Evolutionary conservation across 371 early-diverging fungal genomes (phyloP).

Genomic region (Mucor indicus): DNA sequence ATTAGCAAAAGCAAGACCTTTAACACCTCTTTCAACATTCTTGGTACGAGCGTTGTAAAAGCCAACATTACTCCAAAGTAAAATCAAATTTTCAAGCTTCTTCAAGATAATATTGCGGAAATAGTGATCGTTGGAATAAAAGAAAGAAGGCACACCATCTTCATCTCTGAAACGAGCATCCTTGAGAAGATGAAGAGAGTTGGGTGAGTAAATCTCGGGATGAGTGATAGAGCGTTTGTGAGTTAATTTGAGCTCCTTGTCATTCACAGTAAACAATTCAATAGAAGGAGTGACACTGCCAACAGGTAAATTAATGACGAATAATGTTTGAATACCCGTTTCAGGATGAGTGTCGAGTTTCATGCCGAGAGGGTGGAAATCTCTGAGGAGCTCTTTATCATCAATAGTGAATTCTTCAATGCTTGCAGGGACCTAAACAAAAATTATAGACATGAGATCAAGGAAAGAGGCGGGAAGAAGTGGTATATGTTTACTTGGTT

Average conservation of each 20-base stretch:
- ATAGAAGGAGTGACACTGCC: constrained; percentile 11
- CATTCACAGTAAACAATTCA: constrained; percentile 22
- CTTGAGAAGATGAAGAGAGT: constrained; percentile 25
- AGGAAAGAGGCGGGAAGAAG: neutral
- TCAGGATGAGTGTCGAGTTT: constrained; percentile 13
- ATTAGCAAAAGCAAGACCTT: constrained; percentile 34
- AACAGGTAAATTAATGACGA: constrained; percentile 25
- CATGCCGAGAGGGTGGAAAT: constrained; percentile 26
- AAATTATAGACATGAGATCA: neutral
- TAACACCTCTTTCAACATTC: constrained; percentile 16
- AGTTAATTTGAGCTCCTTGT: neutral
- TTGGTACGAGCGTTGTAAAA: constrained; percentile 35
- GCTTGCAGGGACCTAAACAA: constrained; percentile 3
- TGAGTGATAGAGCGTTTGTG: constrained; percentile 25
- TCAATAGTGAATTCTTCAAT: constrained; percentile 15
- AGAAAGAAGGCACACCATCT: constrained; percentile 45
- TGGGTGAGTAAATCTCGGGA: constrained; percentile 26
- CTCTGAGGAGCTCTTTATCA: neutral
- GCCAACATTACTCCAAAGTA: constrained; percentile 22
- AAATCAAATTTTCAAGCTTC: constrained; percentile 23
- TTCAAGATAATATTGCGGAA: constrained; percentile 15
- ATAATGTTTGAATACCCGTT: constrained; percentile 4
- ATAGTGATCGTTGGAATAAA: constrained; percentile 35
- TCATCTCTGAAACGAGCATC: constrained; percentile 16
- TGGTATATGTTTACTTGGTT: constrained; percentile 5